These are phyloP conservation scores for Cryptosporidium meleagridis DNA, from an alignment of 169 alveolate genomes.

Conservation along the genomic window DNA sequence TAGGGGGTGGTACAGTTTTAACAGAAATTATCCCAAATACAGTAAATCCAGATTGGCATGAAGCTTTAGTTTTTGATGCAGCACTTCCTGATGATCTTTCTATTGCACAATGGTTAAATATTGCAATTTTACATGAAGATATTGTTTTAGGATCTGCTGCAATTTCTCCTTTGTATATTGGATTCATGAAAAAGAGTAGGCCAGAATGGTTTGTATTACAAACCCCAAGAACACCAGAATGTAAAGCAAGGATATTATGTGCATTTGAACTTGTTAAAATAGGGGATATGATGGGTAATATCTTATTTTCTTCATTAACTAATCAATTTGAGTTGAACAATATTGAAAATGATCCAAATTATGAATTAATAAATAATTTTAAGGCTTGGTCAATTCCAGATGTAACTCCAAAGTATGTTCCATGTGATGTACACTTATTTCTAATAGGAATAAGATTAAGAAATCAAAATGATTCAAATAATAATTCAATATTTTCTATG, in stretches of 20 bases:
- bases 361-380: not conserved
- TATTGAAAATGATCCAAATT: slow-evolving; percentile 5
- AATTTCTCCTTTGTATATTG: slow-evolving; percentile 70
- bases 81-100: slow-evolving; percentile 74
- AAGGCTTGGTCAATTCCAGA: slow-evolving; percentile 60
- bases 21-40: slow-evolving; percentile 72
- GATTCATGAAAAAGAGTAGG: slow-evolving; percentile 69
- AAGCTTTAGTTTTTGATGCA: slow-evolving; percentile 73
- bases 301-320: slow-evolving; percentile 28
- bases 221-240: slow-evolving; percentile 71
- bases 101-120: slow-evolving; percentile 73
- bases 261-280: slow-evolving; percentile 68
- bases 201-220: slow-evolving; percentile 73
- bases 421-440: slow-evolving; percentile 70
- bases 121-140: slow-evolving; percentile 72
- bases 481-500: slow-evolving; percentile 40
- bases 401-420: slow-evolving; percentile 70
- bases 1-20: slow-evolving; percentile 72
- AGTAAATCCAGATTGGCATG: slow-evolving; percentile 75
- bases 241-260: slow-evolving; percentile 61
- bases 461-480: slow-evolving; percentile 11
- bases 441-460: slow-evolving; percentile 68
- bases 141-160: slow-evolving; percentile 70
- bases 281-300: slow-evolving; percentile 29
- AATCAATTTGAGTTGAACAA: not conserved